Evolutionary conservation across 2,329 filamentous ascomycete genomes (phyloP), one percentile per base, ranked within the genome.

Genomic region (Lasiodiplodia sp.): DNA sequence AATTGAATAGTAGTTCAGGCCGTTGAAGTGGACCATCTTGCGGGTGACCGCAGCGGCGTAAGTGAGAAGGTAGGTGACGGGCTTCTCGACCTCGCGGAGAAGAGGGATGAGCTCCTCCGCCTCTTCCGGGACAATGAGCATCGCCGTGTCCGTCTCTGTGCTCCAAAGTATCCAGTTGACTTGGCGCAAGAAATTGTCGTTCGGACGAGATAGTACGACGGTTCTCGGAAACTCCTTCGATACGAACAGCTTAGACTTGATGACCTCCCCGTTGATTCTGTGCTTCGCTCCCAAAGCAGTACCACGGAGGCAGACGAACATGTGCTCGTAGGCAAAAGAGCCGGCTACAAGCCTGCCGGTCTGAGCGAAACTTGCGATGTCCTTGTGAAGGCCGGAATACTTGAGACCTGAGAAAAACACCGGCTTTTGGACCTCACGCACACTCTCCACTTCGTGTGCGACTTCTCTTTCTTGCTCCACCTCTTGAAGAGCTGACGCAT

Each of bases 141-240:
- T 70, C 0, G 84, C 89, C 0, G 80, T 84, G 8, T 86, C 73
- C 0, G 79, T 78, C 0, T 71, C n/a, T 0, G 72, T 71, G 69
- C 84, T 87, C 84, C 85, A 90, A 0, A 92, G 75, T 2, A 92
- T 73, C 88, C 88, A 92, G 31, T 88, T 85, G 0, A 90, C 86
- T 0, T 85, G 77, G 1, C 84, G 81, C 68, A 79, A 65, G 63
- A 83, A 84, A 34, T 82, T 78, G 62, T 85, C 82, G 66, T 80
- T 76, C 70, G 84, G 70, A 62, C 52, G 18, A 73, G 68, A 69
- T 78, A 76, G 2, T 4, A n/a, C 16, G 1, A 88, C 80, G 0
- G 86, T 87, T 31, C 79, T 78, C 2, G 73, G 77, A 68, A 87
- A 90, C 68, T 89, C 84, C 0, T 68, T 70, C 0, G 83, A 84